Base-by-base conservation (phyloP, 2,329 filamentous ascomycete genomes). In the Eutypella sp. region DNA sequence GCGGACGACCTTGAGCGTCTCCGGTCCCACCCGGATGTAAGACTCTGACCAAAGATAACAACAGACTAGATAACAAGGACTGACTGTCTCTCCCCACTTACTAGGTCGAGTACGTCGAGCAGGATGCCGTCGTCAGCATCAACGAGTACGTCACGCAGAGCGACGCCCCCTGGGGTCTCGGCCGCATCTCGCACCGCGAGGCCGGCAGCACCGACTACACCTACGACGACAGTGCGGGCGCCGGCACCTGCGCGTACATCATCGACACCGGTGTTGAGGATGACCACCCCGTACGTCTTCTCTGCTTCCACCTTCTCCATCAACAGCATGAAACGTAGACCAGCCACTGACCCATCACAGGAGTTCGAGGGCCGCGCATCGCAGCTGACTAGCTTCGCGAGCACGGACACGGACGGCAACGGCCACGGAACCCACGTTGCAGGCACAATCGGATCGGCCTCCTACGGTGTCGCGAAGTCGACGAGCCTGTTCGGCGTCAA, bases 211-310 rank as follows among this genome's bases (percentile, higher is more conserved):
- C 44, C 11, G 55, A 60, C 40, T 76, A 75, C 52, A 49, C 59
- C 19, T 75, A 74, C 56, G 68, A 75, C 48, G 47, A 53, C 6
- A 64, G 56, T 16, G 67, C 70, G 16, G 73, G 73, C 11, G 47
- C 57, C 11, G 66, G 61, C 29, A 69, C 63, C 42, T 79, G 68
- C 49, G 64, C 71, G 41, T 82, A 81, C 57, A 62, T 82, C 43
- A 62, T 81, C 46, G 78, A 82, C 58, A 78, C 73, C 0, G 78
- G 78, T 33, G 71, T 81, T 42, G 66, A 68, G 33, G 67, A 62
- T 20, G 45, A 57, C 5, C 78, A 82, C 44, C 20, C 59, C 39
- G 60, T 63, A 58, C 5, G 57, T 44, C 22, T 19, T 44, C 20
- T 29, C 25, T 29, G 25, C 25, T 29, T 13, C 7, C 7, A 7